A percentile compares a stretch with the other conserved stretches of the same genome.
These are phyloP conservation scores for Mucor velutinosus DNA, from an alignment of 371 early-diverging fungal genomes.

Conservation along the genomic window DNA sequence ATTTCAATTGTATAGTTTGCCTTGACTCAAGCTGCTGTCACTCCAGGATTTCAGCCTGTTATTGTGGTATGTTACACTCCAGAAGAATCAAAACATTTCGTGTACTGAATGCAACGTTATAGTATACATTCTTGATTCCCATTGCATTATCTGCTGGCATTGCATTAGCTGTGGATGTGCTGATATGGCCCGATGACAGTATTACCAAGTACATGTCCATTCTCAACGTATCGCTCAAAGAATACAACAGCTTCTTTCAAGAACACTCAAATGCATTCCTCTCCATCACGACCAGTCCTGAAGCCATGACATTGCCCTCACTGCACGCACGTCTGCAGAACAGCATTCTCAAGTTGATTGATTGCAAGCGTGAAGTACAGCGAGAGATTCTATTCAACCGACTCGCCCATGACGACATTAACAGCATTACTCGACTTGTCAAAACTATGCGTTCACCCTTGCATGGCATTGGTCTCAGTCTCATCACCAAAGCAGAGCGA, in stretches of 20 bases:
- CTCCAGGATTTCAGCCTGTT: conserved; percentile 26
- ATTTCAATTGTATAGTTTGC: conserved; percentile 24
- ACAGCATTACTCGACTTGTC: conserved; percentile 31
- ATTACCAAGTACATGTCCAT: conserved; percentile 38
- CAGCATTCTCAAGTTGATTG: conserved; percentile 34
- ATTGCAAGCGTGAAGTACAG: conserved; percentile 47
- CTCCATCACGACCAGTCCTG: not conserved
- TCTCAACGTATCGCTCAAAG: conserved; percentile 26
- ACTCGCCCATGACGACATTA: conserved; percentile 34
- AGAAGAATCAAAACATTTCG: not conserved
- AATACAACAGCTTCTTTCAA: conserved; percentile 34
- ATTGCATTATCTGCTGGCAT: conserved; percentile 34
- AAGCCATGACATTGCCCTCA: conserved; percentile 24
- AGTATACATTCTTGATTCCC: conserved; percentile 46
- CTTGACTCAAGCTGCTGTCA: conserved; percentile 33
- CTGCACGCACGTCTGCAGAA: conserved; percentile 35
- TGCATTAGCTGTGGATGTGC: conserved; percentile 29
- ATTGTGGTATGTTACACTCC: conserved; percentile 24
- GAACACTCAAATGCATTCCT: conserved; percentile 40
- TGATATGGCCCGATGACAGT: conserved; percentile 52
- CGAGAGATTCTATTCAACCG: conserved; percentile 37
- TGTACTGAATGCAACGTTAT: not conserved
- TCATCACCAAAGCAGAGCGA: conserved; percentile 27
- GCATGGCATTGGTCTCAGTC: conserved; percentile 44
- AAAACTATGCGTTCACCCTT: conserved; percentile 38